A percentile compares a stretch with the other conserved stretches of the same genome.
Conservation (phyloP, 2,329 filamentous ascomycete genomes). For the Calonectria pauciramosa region DNA sequence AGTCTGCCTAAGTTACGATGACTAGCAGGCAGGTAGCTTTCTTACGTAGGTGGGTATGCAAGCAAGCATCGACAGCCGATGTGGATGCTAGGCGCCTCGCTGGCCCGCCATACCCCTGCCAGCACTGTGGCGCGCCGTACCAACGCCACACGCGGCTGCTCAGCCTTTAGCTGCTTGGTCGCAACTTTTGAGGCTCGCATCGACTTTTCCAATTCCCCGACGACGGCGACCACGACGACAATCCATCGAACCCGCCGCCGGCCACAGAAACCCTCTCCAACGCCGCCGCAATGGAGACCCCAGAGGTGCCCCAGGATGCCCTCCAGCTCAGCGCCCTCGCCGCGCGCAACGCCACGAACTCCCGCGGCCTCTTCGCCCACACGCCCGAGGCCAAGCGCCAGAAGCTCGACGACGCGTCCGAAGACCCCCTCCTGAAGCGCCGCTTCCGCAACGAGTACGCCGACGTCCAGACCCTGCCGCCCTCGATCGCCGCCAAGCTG, state of each 20-base stretch:
- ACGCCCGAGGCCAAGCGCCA: constrained; percentile 53
- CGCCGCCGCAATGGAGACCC: constrained; percentile 50
- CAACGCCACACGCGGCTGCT: constrained; percentile 49
- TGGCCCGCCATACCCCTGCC: constrained; percentile 19
- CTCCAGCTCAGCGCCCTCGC: constrained; percentile 52
- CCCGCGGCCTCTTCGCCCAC: constrained; percentile 50
- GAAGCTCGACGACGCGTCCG: constrained; percentile 52
- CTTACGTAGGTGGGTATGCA: constrained; percentile 18
- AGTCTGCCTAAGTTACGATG: constrained; percentile 21
- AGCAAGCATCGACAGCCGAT: neutral
- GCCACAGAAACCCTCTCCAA: constrained; percentile 4
- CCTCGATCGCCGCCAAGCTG: constrained; percentile 83
- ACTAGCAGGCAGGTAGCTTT: constrained; percentile 2
- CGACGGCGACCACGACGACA: neutral
- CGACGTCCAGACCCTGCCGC: constrained; percentile 81
- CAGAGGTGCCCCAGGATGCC: constrained; percentile 49
- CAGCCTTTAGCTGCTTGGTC: constrained; percentile 41
- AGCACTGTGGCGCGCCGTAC: constrained; percentile 33
- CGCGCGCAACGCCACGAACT: constrained; percentile 51
- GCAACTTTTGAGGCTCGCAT: constrained; percentile 41
- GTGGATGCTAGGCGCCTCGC: neutral
- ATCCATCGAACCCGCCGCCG: neutral
- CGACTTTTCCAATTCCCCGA: constrained; percentile 19
- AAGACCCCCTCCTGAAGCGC: constrained; percentile 52
- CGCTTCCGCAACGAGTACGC: constrained; percentile 83